These are phyloP conservation scores for Fusarium camptoceras DNA, from an alignment of 2,329 filamentous ascomycete species.

Conservation along the genomic window DNA sequence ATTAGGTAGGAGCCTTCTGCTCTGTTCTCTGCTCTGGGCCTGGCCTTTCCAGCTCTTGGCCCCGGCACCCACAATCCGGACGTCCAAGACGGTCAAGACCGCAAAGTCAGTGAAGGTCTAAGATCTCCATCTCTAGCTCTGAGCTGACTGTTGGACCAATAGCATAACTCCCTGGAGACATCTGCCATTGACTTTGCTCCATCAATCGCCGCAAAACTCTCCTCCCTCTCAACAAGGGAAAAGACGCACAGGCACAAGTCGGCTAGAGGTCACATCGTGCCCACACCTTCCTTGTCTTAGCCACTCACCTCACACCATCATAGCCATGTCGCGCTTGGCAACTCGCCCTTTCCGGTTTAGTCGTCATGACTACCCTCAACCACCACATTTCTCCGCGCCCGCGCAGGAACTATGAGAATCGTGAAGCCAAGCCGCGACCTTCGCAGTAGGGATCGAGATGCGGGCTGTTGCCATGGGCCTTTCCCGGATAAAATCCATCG, in stretches of 20 bases:
- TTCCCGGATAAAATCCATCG: background rate
- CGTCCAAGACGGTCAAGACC: constrained; percentile 11
- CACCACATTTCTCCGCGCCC: constrained; percentile 32
- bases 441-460: constrained; percentile 7
- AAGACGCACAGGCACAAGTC: constrained; percentile 38
- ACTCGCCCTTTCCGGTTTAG: constrained; percentile 39
- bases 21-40: constrained; percentile 13
- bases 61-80: constrained; percentile 38
- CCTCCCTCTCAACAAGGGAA: constrained; percentile 35
- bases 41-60: constrained; percentile 23
- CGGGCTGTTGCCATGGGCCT: background rate
- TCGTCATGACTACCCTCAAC: constrained; percentile 39
- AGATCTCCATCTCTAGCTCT: constrained; percentile 16
- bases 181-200: constrained; percentile 30
- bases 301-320: constrained; percentile 40
- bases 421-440: constrained; percentile 1
- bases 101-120: background rate
- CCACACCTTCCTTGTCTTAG: constrained; percentile 29
- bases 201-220: constrained; percentile 26
- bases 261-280: constrained; percentile 34
- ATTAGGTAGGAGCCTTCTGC: constrained; percentile 31
- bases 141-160: constrained; percentile 20
- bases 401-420: constrained; percentile 9
- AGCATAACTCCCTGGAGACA: constrained; percentile 6
- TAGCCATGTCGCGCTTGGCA: constrained; percentile 30